phyloP scores from a whole-genome alignment of 2,329 filamentous ascomycete species.

The Passalora sequoiae region DNA sequence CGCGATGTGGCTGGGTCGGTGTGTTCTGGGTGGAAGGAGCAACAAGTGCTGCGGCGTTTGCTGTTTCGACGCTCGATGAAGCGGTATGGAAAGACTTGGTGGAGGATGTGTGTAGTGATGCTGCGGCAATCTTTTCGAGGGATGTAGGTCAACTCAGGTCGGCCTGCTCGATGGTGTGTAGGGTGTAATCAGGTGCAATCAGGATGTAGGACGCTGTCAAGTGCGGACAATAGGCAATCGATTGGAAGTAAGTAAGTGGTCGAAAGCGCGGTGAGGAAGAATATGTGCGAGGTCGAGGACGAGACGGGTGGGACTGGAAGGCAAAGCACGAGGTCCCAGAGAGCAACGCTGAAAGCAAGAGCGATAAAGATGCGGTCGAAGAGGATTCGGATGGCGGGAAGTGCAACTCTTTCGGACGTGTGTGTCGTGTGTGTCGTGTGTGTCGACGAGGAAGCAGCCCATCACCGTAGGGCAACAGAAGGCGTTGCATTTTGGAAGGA shows the following conservation, averaged over 20 bases:
- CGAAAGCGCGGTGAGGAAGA: neutral
- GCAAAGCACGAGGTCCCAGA: conserved; percentile 2
- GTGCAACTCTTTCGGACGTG: too few species aligned
- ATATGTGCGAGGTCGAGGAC: too few species aligned
- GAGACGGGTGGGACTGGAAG: neutral
- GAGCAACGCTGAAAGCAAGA: neutral
- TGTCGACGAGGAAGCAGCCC: too few species aligned
- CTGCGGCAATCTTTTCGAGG: conserved; percentile 5
- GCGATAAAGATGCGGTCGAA: neutral
- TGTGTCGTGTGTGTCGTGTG: too few species aligned
- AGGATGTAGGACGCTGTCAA: neutral
- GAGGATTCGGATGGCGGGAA: too few species aligned
- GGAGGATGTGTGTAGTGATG: conserved; percentile 4
- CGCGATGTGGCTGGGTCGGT: conserved; percentile 4
- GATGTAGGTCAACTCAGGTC: neutral
- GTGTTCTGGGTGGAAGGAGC: conserved; percentile 1
- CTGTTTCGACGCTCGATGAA: conserved; percentile 4
- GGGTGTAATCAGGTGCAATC: neutral
- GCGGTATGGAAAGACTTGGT: conserved; percentile 9
- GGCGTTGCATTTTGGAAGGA: too few species aligned
- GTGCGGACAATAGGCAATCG: neutral
- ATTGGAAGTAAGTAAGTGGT: neutral
- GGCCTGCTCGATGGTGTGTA: neutral
- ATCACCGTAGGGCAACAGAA: too few species aligned
- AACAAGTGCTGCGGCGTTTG: conserved; percentile 1